Evolutionary conservation across 257 asterid species (phyloP), one percentile per base, ranked within the genome.

Genomic region (Eucommia ulmoides): DNA sequence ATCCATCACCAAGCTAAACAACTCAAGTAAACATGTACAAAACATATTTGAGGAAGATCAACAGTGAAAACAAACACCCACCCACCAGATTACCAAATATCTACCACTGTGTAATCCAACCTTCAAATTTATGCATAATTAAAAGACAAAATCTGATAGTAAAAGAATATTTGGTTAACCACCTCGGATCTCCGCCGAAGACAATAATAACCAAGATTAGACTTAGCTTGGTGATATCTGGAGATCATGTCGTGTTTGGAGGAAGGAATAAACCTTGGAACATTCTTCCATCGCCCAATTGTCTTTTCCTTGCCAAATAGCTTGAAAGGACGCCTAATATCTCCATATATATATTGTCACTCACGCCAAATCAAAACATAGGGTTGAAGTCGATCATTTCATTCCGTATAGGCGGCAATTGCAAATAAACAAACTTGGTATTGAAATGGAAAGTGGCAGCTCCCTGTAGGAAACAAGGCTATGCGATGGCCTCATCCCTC

Each of bases 401-500:
- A 26, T 26, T 26, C 38, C 38, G 12, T 26, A 26, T 26, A 12
- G 5, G 38, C 38, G 6, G 38, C 38, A n/a, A n/a, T n/a, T n/a
- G n/a, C n/a, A n/a, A n/a, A n/a, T n/a, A n/a, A n/a, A n/a, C n/a
- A n/a, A n/a, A n/a, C n/a, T n/a, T n/a, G n/a, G n/a, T n/a, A n/a
- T n/a, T n/a, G n/a, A n/a, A n/a, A n/a, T n/a, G n/a, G n/a, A n/a
- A n/a, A 51, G 74, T 77, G 84, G 76, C 89, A 16, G 59, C 76
- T 8, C 66, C 52, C 26, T 76, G 87, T 38, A 64, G 81, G 51
- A 76, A 63, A 26, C 70, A 56, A n/a, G 80, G 73, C 49, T 19
- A 55, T 10, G 23, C 69, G 14, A 44, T 71, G 66, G 89, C 75
- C 51, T 24, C 78, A 29, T 66, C 60, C 56, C 65, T 79, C 38